Evolutionary conservation across 2,329 filamentous ascomycete genomes (phyloP), one percentile per base, ranked within the genome.

Genomic region (Aureobasidium sp.): DNA sequence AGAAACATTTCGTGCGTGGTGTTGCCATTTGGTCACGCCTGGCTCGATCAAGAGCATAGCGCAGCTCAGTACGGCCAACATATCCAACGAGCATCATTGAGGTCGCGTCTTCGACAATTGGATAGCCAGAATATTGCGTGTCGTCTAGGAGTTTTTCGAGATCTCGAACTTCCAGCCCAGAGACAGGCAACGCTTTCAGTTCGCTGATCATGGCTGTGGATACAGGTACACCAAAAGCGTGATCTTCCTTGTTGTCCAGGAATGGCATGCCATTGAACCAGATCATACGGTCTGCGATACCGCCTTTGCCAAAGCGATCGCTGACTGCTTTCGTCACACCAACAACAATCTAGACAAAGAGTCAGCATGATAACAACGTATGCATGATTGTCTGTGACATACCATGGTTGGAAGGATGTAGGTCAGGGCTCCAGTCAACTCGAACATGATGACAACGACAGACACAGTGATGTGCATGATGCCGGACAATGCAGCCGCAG

Each of bases 391-490:
- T 7, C 9, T 4, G 8, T 25, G 11, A 69, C 78, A 65, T 71
- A 82, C 80, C 94, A 99, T 99, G 15, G 93, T 97, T 0, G 94
- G 94, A 31, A 99, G 79, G 66, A 99, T 97, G 71, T 99, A 99
- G 1, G 92, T 96, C 64, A 97, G 78, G 7, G 94, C 94, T n/a
- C 94, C 94, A 0, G 94, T 99, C 53, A 99, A 82, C 75, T 99
- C 94, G 71, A 97, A 97, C 94, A 99, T 97, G 74, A 99, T 99
- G 70, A 99, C 94, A 2, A 97, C 93, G 11, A 99, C 91, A 0
- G 92, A 95, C 17, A 99, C 87, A 0, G 93, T 97, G 65, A 99
- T 89, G 74, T 97, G 94, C 93, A 97, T 99, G 71, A 97, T 97
- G 11, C 94, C 94, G 73, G 89, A 93, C 27, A 99, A 80, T 0